Evolutionary conservation across 2,329 filamentous ascomycete species (phyloP), one percentile per base, ranked within the genome.

Genomic region (Rutstroemia sp.): DNA sequence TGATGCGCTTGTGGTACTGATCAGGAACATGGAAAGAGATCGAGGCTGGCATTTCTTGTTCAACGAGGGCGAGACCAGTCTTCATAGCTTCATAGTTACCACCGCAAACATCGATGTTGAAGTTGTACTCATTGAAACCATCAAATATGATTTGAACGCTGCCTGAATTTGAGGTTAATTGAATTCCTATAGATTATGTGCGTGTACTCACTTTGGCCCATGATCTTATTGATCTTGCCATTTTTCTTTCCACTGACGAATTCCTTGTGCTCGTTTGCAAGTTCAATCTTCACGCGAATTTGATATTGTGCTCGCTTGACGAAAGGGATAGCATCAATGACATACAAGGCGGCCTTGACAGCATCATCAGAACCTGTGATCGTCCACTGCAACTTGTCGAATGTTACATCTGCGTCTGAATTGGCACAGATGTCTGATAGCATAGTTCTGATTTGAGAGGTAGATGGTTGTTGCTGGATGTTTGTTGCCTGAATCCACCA

Each of bases 191-290:
- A 19, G 1, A 45, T 12, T n/a, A 23, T 19, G 5, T 38, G 30
- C 7, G 21, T 21, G 25, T 4, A 5, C 55, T 45, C 49, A 57
- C 92, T 96, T 73, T 97, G 92, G 23, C 92, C 94, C 94, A 99
- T 99, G 68, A 99, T 99, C 79, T 99, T 99, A 79, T 99, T 99
- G 74, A 99, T 99, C 77, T 99, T 99, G 73, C 94, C 94, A 67
- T 99, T 99, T 79, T 99, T 99, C 79, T 99, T 99, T 65, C 94
- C 94, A 65, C 92, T 96, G 57, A 99, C 94, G 70, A 99, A 99
- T 70, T 99, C 94, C 73, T 99, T 99, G 77, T 99, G 94, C 75
- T 99, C 94, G 69, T 97, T 97, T 68, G 94, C 94, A 56, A 99
- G 86, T 76, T 99, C 94, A 61, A 99, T 95, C 78, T 97, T 97